A percentile compares a stretch with the other conserved stretches of the same genome.
phyloP scores from a whole-genome alignment of 805 yeast genomes.

The Cyberlindnera samutprakarnensis region DNA sequence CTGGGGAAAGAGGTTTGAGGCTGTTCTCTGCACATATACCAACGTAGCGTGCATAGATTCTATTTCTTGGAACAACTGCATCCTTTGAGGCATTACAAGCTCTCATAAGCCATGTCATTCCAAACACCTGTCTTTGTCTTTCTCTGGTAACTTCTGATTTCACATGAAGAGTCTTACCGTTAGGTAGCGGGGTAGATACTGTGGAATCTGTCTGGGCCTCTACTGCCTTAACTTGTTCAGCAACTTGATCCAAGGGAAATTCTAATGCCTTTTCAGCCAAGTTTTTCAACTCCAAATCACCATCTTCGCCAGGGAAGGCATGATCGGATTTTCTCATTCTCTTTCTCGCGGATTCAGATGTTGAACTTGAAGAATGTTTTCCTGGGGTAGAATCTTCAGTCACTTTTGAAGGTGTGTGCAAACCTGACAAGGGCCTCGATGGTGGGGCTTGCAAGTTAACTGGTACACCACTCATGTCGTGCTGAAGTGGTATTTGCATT shows the following conservation, averaged over 20 bases:
- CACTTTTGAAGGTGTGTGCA: constrained; percentile 3
- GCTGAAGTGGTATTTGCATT: not conserved
- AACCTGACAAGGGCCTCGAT: too few relatives aligned
- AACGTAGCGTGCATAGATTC: constrained; percentile 62
- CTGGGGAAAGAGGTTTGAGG: constrained; percentile 60
- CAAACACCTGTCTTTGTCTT: constrained; percentile 68
- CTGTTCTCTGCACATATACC: constrained; percentile 46
- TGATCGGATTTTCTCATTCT: constrained; percentile 21
- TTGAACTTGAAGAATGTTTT: constrained; percentile 2
- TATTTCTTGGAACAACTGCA: constrained; percentile 55
- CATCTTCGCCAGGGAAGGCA: constrained; percentile 24
- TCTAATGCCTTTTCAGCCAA: constrained; percentile 25
- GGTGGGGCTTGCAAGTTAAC: too few relatives aligned
- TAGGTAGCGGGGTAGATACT: constrained; percentile 19
- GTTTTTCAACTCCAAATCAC: constrained; percentile 30
- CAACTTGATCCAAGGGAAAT: constrained; percentile 35
- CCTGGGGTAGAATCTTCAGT: constrained; percentile 1
- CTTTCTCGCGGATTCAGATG: constrained; percentile 19
- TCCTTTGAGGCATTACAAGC: constrained; percentile 44
- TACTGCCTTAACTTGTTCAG: constrained; percentile 34
- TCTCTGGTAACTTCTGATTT: constrained; percentile 31
- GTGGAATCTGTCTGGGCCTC: constrained; percentile 24
- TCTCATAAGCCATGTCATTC: constrained; percentile 71
- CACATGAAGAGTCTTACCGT: constrained; percentile 17
- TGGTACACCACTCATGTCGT: too few relatives aligned